Base-by-base conservation (phyloP, 1,139 yeast genomes). In the Waltiozyma sp. region DNA sequence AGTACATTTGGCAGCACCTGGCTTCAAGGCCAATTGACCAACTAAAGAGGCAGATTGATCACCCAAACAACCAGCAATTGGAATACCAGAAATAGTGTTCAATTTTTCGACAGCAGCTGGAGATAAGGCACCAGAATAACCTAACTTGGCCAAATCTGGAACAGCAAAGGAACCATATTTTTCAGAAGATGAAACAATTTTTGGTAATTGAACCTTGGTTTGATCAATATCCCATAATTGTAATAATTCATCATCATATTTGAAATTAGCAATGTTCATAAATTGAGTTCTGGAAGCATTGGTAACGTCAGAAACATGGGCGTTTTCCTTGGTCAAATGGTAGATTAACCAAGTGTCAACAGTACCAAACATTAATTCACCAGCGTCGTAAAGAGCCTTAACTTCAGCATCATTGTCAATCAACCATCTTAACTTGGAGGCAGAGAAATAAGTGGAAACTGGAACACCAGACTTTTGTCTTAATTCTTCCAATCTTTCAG, bases 1-100 rank as follows among this genome's bases (percentile, higher is more conserved):
- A n/a, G 97, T 89, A 70, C 95, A 86, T 64, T 89, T 89, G 37
- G 96, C 96, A 43, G 83, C 77, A 45, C 96, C 96, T 28, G 78
- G 73, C 51, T 74, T 72, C 57, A 86, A 77, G 2, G 96, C 96
- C 62, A 86, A 65, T 64, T 89, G 96, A 31, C 97, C 97, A 41
- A 88, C 95, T 49, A 89, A 66, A 4, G 96, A 93, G 4, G 96
- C 89, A 46, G 91, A 78, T 67, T 89, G 97, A 65, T 89, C 97
- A 48, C 97, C 97, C 28, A 89, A 70, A 64, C 95, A 86, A 37
- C 96, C 96, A 55, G 87, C 75, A 46, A 89, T 77, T 31, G 96
- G 95, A 19, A 81, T 69, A 41, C 77, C 81, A 42, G 65, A 62
- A 47, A 77, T 48, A 26, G 49, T 19, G 24, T 66, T 37, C 70